phyloP scores from a whole-genome alignment of 257 asterid species.

The Sherardia arvensis region DNA sequence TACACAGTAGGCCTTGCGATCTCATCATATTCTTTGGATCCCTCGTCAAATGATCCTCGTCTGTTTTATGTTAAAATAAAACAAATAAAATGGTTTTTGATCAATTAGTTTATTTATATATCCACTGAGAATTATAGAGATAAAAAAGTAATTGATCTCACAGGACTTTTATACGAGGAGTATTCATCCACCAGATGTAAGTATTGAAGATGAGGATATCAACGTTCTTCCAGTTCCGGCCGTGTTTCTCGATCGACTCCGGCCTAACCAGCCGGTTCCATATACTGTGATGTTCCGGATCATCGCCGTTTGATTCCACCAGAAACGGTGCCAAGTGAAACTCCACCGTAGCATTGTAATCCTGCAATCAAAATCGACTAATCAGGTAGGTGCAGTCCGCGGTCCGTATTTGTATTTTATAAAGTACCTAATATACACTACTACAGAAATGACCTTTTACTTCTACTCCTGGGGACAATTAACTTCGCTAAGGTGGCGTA shows the following conservation, averaged over 20 bases:
- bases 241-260: slow-evolving; percentile 62
- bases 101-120: neutral
- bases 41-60: slow-evolving; percentile 67
- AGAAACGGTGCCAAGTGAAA: slow-evolving; percentile 92
- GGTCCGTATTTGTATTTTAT: too few species aligned
- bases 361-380: too few species aligned
- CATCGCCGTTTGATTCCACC: slow-evolving; percentile 82
- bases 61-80: slow-evolving; percentile 19
- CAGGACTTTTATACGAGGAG: slow-evolving; percentile 64
- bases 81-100: too few species aligned
- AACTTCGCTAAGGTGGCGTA: too few species aligned
- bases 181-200: slow-evolving; percentile 96
- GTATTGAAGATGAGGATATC: slow-evolving; percentile 80
- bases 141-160: too few species aligned
- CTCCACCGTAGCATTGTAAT: slow-evolving; percentile 75
- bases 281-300: slow-evolving; percentile 67
- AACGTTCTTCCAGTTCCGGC: slow-evolving; percentile 59
- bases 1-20: slow-evolving; percentile 56
- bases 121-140: too few species aligned
- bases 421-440: too few species aligned
- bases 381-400: too few species aligned
- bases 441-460: too few species aligned
- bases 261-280: slow-evolving; percentile 74
- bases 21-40: slow-evolving; percentile 58
- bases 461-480: too few species aligned